Evolutionary conservation across 768 basidiomycete genomes (phyloP), one percentile per base, ranked within the genome.

Genomic region (Lentinus tigrinus): DNA sequence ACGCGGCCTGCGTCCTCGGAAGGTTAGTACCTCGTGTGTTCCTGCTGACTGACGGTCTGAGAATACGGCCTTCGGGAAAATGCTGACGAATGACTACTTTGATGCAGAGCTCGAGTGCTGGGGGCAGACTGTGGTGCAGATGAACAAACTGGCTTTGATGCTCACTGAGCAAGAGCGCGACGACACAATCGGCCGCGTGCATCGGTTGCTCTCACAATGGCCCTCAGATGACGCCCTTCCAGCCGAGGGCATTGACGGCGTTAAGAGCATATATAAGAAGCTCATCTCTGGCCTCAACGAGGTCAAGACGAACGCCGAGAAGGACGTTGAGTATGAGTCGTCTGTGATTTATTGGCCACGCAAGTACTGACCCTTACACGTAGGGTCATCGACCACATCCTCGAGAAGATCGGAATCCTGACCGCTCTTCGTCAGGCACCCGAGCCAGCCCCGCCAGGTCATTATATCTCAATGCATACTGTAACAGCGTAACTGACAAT

Each of bases 401-500:
- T 92, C 19, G 92, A 93, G 66, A 82, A 78, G 28, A 74, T 94
- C 11, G 75, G 75, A 49, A 77, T 92, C 47, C 75, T 94, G 51
- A 85, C 91, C 52, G 91, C 84, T 9, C 74, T 94, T 47, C 75
- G 92, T 60, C 84, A 81, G 70, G 89, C 91, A 0, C 79, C 89
- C 13, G 89, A 91, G 71, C 65, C 75, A 31, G 65, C 70, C 8
- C 74, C 79, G 38, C 81, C 80, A 77, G 88, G 88, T 88, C 73
- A 66, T 64, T 52, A 21, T 10, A 13, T 17, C 36, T 64, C 40
- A n/a, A 51, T n/a, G 27, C 46, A 37, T 13, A 10, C 8, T 31
- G 24, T 24, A 11, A 27, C 7, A 17, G 31, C 17, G n/a, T 21
- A 28, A 24, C 28, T 57, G 37, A 58, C 42, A 23, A 1, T 16